Conservation (phyloP, 2,329 filamentous ascomycete genomes). For the Capronia coronata region DNA sequence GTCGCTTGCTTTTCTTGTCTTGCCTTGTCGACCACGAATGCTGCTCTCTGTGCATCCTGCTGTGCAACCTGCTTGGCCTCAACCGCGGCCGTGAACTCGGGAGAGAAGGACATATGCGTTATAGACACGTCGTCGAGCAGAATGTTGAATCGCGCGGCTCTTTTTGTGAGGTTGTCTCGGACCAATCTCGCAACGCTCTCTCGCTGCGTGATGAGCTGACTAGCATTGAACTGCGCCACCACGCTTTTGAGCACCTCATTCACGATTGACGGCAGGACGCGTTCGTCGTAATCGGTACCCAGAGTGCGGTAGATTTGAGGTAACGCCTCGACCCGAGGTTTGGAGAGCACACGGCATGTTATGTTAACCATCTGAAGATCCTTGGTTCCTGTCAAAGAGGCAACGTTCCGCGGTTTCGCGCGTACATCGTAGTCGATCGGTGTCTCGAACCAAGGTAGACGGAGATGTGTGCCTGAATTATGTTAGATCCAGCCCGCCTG, state of each 20-base stretch:
- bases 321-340: slow-evolving; percentile 77
- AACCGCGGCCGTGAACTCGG: slow-evolving; percentile 62
- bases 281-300: slow-evolving; percentile 92
- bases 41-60: slow-evolving; percentile 93
- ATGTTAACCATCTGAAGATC: slow-evolving; percentile 99
- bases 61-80: slow-evolving; percentile 65
- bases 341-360: slow-evolving; percentile 95
- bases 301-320: slow-evolving; percentile 97
- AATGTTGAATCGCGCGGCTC: slow-evolving; percentile 95
- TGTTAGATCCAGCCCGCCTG: slow-evolving; percentile 4
- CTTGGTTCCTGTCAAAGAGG: slow-evolving; percentile 95
- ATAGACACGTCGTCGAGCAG: slow-evolving; percentile 93
- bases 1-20: slow-evolving; percentile 99
- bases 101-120: slow-evolving; percentile 67
- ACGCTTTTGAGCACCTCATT: slow-evolving; percentile 99
- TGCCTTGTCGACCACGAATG: slow-evolving; percentile 97
- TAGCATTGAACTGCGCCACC: slow-evolving; percentile 97
- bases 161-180: slow-evolving; percentile 81
- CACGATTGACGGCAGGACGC: slow-evolving; percentile 92
- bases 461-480: slow-evolving; percentile 73
- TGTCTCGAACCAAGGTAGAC: slow-evolving; percentile 95
- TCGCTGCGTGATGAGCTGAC: slow-evolving; percentile 96
- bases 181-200: slow-evolving; percentile 91
- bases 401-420: slow-evolving; percentile 92
- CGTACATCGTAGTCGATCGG: slow-evolving; percentile 96